A percentile compares a stretch with the other conserved stretches of the same genome.
Conservation (phyloP, 352 stramenopile genomes). For the Phytopythium vexans region DNA sequence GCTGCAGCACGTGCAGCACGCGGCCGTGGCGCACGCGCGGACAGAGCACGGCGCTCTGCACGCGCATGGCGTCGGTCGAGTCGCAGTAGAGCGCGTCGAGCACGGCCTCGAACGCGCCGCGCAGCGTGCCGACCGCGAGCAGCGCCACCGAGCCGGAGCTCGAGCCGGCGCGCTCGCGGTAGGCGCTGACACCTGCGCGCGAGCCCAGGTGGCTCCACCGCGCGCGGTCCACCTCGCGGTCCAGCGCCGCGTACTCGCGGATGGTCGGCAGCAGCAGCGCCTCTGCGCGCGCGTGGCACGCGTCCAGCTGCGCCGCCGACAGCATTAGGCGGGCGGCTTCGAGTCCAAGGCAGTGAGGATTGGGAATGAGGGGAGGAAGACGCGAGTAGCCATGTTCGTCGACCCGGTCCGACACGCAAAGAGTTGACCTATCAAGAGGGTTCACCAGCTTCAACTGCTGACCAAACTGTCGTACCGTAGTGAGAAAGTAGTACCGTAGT, state of each 20-base stretch:
- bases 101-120: constrained; percentile 40
- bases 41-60: constrained; percentile 35
- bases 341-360: background rate
- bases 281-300: constrained; percentile 32
- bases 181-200: constrained; percentile 25
- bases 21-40: constrained; percentile 26
- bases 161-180: constrained; percentile 19
- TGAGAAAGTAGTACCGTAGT: too few relatives aligned
- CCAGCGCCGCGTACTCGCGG: constrained; percentile 19
- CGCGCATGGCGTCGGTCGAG: constrained; percentile 39
- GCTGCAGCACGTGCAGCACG: constrained; percentile 32
- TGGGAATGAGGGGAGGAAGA: background rate
- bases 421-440: too few relatives aligned
- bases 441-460: too few relatives aligned
- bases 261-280: constrained; percentile 30
- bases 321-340: constrained; percentile 10
- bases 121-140: constrained; percentile 25
- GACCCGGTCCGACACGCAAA: too few relatives aligned
- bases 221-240: constrained; percentile 17
- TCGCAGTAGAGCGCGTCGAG: constrained; percentile 38
- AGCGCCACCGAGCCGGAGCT: constrained; percentile 12
- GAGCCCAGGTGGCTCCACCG: constrained; percentile 39
- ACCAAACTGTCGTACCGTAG: too few relatives aligned
- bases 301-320: constrained; percentile 27
- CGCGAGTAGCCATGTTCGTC: too few relatives aligned